Evolutionary conservation across 1,284 basidiomycete genomes (phyloP).

Genomic region (Stygiomarasmius scandens): DNA sequence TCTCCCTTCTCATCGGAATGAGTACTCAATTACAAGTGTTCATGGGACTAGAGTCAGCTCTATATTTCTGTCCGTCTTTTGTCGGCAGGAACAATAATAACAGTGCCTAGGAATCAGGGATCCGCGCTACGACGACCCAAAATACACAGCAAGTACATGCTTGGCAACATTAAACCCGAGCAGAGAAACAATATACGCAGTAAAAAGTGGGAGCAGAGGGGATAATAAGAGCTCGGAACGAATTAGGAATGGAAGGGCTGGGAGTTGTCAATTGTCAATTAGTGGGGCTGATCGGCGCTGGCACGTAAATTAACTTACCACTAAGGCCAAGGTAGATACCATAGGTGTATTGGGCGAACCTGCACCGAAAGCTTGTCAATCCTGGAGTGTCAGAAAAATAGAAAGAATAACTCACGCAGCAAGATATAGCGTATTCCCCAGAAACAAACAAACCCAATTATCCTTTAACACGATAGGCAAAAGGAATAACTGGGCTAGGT

Average conservation of each 20-base stretch:
- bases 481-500: slow-evolving; percentile 83
- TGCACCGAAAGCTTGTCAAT: slow-evolving; percentile 27
- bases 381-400: background rate
- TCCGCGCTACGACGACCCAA: slow-evolving; percentile 68
- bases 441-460: slow-evolving; percentile 89
- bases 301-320: too few species aligned
- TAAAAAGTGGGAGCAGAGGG: slow-evolving; percentile 83
- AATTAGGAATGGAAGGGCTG: slow-evolving; percentile 89
- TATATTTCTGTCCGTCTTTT: background rate
- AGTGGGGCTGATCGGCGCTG: too few species aligned
- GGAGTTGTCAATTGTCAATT: too few species aligned
- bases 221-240: slow-evolving; percentile 85
- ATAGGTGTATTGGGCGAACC: slow-evolving; percentile 87
- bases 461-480: slow-evolving; percentile 79
- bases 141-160: slow-evolving; percentile 77
- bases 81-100: background rate
- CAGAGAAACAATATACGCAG: slow-evolving; percentile 82
- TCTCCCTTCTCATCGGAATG: background rate
- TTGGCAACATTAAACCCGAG: slow-evolving; percentile 89
- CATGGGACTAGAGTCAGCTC: background rate
- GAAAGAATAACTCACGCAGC: slow-evolving; percentile 57
- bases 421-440: slow-evolving; percentile 93
- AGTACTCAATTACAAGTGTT: background rate
- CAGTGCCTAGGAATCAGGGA: background rate
- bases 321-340: slow-evolving; percentile 89